Conservation (phyloP, 805 yeast genomes). For the Monosporozyma aerobia region DNA sequence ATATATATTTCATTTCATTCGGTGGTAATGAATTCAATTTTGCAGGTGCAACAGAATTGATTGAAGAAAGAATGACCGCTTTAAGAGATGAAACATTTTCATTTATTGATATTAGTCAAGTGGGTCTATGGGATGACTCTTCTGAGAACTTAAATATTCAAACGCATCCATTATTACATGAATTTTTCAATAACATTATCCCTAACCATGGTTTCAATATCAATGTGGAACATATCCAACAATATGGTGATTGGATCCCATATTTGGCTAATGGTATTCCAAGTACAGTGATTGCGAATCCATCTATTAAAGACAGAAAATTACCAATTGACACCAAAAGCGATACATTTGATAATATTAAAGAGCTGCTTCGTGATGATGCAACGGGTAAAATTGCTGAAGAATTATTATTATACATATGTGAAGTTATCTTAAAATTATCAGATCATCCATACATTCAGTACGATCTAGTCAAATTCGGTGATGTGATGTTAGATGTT, state of each 20-base stretch:
- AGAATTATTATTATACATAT: constrained; percentile 46
- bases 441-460: constrained; percentile 74
- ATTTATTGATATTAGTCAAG: constrained; percentile 56
- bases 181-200: constrained; percentile 31
- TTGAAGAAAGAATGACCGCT: constrained; percentile 45
- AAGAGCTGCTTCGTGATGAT: constrained; percentile 29
- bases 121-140: constrained; percentile 39
- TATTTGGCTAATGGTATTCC: constrained; percentile 53
- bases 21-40: constrained; percentile 73
- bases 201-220: constrained; percentile 15
- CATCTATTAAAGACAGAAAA: constrained; percentile 9
- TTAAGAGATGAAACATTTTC: constrained; percentile 55
- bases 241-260: constrained; percentile 58
- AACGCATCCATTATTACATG: constrained; percentile 57
- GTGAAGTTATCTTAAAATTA: constrained; percentile 46
- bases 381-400: constrained; percentile 48
- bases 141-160: constrained; percentile 44
- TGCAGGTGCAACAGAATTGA: constrained; percentile 80
- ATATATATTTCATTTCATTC: constrained; percentile 74
- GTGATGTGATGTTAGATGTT: constrained; percentile 36
- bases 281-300: constrained; percentile 20
- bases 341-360: constrained; percentile 55
- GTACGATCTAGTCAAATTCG: constrained; percentile 43
- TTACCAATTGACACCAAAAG: constrained; percentile 60
- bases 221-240: constrained; percentile 14